Evolutionary conservation across 2,329 filamentous ascomycete species (phyloP), one percentile per base, ranked within the genome.

Genomic region (Orbilia quercus): DNA sequence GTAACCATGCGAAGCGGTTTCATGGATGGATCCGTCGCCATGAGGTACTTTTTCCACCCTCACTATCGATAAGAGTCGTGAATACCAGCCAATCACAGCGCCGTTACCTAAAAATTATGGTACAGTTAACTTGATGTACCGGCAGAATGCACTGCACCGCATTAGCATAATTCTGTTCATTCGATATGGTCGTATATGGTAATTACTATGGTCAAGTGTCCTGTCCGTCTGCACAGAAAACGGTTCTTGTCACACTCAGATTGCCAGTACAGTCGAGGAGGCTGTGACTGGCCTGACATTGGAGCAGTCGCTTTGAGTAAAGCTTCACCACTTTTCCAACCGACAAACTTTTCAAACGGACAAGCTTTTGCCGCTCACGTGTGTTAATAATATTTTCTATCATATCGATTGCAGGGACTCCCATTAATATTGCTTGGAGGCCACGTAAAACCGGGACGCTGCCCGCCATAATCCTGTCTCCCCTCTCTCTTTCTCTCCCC

Each of bases 31-130:
- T 42, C 53, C 34, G 53, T 57, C 53, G 53, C 53, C 38, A 20
- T 44, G 53, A 57, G 53, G 22, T 38, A 53, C 50, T 53, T 38
- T 38, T 31, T 2, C 18, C 18, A 16, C 53, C 20, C 51, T 55
- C 53, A 22, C 51, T 55, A 57, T 57, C 53, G 53, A 57, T 57
- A 57, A 57, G 53, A 36, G n/a, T 40, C 36, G 36, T n/a, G 28
- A 31, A 4, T 31, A 4, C 38, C n/a, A 16, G 42, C 42, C 42
- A 45, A 45, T 22, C n/a, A 22, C n/a, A 18, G n/a, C n/a, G n/a
- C n/a, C n/a, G n/a, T n/a, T n/a, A n/a, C n/a, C n/a, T n/a, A n/a
- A n/a, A n/a, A n/a, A n/a, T n/a, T n/a, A n/a, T n/a, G n/a, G n/a
- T 5, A 45, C 18, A 4, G 16, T 16, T 4, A 4, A 22, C 11